Evolutionary conservation across 176 grass and related monocot species (phyloP).

Genomic region (Cenchrus purpureus): DNA sequence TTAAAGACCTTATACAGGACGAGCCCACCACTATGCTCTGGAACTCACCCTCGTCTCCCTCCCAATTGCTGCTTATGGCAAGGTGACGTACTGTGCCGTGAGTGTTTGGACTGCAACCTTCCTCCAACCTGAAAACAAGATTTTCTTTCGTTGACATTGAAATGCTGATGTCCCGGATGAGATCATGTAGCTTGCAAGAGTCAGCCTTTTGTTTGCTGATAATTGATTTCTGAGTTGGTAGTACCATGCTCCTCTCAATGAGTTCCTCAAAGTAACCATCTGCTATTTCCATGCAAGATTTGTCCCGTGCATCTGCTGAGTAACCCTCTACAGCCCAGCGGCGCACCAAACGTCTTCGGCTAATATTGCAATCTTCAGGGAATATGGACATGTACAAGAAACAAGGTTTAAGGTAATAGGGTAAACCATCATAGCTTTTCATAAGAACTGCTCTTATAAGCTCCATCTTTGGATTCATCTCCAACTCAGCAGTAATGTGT

Average conservation of each 20-base stretch:
- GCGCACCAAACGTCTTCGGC: background rate
- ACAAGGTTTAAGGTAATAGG: slow-evolving; percentile 47
- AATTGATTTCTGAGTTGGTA: background rate
- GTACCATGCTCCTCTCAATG: slow-evolving; percentile 9
- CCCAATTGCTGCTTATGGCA: background rate
- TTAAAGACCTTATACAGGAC: slow-evolving; percentile 28
- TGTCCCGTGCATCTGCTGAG: background rate
- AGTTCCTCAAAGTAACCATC: slow-evolving; percentile 24
- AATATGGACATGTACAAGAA: slow-evolving; percentile 44
- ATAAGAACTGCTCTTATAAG: background rate
- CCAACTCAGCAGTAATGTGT: slow-evolving; percentile 28
- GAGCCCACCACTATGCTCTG: background rate
- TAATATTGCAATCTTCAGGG: slow-evolving; percentile 30
- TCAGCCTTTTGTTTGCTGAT: background rate
- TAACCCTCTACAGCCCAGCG: slow-evolving; percentile 51
- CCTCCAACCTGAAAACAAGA: slow-evolving; percentile 17
- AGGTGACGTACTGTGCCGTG: background rate
- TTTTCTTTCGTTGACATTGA: slow-evolving; percentile 19
- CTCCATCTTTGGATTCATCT: slow-evolving; percentile 17
- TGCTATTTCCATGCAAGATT: background rate
- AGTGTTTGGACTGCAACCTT: background rate
- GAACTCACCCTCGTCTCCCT: background rate
- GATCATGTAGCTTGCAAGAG: slow-evolving; percentile 37
- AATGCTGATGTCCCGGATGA: slow-evolving; percentile 31
- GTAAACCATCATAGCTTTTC: slow-evolving; percentile 44